Evolutionary conservation across 2,329 filamentous ascomycete species (phyloP).

Genomic region (Colletotrichum sp.): DNA sequence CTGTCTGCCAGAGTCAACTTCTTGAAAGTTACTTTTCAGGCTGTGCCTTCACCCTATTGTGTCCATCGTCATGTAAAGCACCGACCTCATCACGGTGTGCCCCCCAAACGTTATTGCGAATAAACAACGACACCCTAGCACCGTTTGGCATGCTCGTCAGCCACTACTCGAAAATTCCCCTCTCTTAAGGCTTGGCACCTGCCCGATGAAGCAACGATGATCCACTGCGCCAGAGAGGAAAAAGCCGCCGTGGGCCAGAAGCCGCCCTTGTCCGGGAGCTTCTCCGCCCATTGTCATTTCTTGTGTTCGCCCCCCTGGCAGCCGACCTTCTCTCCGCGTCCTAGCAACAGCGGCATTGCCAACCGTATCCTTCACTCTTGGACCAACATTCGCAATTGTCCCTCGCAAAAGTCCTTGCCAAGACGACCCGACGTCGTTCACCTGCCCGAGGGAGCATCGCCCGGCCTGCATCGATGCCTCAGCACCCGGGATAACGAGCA

Average conservation of each 20-base stretch:
- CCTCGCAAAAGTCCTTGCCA: conserved; percentile 12
- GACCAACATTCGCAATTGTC: neutral
- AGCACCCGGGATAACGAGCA: neutral
- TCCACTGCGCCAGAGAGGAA: neutral
- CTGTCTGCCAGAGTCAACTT: neutral
- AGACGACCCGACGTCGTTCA: conserved; percentile 1
- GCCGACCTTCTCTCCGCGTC: neutral
- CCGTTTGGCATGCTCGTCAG: neutral
- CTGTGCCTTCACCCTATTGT: neutral
- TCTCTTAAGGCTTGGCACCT: conserved; percentile 18
- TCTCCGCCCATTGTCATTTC: neutral
- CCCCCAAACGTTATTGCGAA: neutral
- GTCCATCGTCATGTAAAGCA: neutral
- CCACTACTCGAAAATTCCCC: conserved; percentile 1
- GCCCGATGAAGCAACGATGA: conserved; percentile 14
- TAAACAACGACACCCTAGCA: neutral
- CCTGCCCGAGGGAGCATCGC: conserved; percentile 20
- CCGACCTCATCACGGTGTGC: neutral
- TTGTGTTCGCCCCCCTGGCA: neutral
- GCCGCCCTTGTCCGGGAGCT: neutral
- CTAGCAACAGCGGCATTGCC: neutral
- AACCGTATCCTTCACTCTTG: neutral
- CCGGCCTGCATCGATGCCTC: conserved; percentile 11
- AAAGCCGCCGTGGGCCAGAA: neutral
- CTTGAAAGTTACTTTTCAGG: neutral